Evolutionary conservation across 1,139 yeast genomes (phyloP), one percentile per base, ranked within the genome.

Genomic region (Saccharomyces hybrid): DNA sequence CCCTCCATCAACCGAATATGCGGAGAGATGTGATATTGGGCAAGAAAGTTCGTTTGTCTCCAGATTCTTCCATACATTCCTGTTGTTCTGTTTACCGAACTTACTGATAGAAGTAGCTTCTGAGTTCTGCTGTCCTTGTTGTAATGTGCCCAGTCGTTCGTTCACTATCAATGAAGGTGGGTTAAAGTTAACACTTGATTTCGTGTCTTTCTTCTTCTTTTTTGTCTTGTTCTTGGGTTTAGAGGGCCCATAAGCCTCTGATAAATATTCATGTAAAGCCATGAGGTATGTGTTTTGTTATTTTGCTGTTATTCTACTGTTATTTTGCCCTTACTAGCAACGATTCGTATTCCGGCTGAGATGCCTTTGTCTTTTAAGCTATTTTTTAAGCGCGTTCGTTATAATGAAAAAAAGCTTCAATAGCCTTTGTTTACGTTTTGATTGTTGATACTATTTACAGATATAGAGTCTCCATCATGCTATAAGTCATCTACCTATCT

Each of bases 21-120:
- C 8, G 8, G 42, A 8, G 13, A 25, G 13, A 38, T 8, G 42
- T 8, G 42, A 3, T 38, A 38, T 38, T 16, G 13, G 4, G 23
- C 8, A 5, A 16, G 42, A 38, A 3, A 66, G 16, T 52, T 61
- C 63, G 52, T 63, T 57, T 20, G 66, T 64, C 41, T 58, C 60
- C 41, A 61, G 52, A 42, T 61, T 61, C 50, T 61, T 63, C 67
- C 65, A 63, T 23, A 62, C n/a, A n/a, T 54, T 53, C 34, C 51
- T 57, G 34, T 28, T 48, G 57, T 26, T 56, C 57, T 23, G 57
- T 56, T 13, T 30, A 20, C 55, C 55, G 23, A 48, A 7, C 5
- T 25, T 25, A 11, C 7, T 46, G 28, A 4, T 6, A 2, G 8
- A 25, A 46, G 13, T 27, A 6, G 28, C 28, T 14, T 30, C 48